These are phyloP conservation scores for Olyra latifolia DNA, from an alignment of 176 grass and related monocot genomes.

Conservation along the genomic window DNA sequence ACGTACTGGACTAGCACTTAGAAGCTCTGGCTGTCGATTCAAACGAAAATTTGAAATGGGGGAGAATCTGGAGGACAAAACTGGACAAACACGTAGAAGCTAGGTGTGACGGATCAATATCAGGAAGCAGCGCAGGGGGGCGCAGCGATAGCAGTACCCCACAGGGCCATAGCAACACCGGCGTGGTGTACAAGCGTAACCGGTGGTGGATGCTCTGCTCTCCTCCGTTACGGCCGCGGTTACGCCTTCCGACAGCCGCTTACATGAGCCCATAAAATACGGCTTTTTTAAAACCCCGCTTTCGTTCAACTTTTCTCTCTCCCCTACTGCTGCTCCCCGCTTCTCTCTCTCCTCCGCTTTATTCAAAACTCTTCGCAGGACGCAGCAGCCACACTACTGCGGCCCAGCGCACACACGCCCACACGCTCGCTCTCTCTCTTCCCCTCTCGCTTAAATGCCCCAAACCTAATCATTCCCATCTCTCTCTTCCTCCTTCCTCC, in stretches of 20 bases:
- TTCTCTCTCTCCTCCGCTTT: constrained; percentile 30
- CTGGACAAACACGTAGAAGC: constrained; percentile 28
- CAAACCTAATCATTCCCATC: constrained; percentile 60
- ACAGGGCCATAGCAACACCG: no score
- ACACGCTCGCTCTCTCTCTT: neutral
- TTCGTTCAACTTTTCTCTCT: constrained; percentile 11
- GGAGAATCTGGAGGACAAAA: constrained; percentile 18
- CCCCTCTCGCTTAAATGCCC: constrained; percentile 59
- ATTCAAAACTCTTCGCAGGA: constrained; percentile 16
- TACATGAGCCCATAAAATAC: constrained; percentile 73
- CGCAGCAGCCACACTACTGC: constrained; percentile 2
- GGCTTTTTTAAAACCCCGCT: constrained; percentile 41
- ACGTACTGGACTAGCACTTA: no score
- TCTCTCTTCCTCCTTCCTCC: neutral
- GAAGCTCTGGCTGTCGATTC: neutral
- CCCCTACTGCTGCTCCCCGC: neutral
- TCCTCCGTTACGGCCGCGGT: constrained; percentile 1
- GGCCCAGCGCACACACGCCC: neutral
- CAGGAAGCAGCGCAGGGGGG: no score
- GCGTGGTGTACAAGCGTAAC: no score
- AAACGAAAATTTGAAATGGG: neutral
- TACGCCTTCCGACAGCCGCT: constrained; percentile 50
- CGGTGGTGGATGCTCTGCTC: no score
- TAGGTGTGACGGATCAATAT: neutral
- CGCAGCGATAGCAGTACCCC: no score